Conservation (phyloP, 176 grass and related monocot genomes). For the Tuctoria greenei region DNA sequence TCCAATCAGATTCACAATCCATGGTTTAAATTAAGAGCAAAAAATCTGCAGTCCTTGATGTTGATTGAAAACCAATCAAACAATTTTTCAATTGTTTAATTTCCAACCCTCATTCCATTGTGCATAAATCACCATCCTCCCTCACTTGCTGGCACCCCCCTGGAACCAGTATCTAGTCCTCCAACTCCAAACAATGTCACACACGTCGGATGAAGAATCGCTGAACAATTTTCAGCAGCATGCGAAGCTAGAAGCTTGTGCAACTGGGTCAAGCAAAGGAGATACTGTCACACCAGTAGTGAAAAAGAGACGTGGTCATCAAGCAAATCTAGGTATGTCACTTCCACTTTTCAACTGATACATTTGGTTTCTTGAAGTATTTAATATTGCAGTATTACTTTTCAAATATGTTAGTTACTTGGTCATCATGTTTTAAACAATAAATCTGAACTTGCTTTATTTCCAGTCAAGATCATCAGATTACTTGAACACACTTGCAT, state of each 20-base stretch:
- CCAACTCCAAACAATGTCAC: slow-evolving; percentile 48
- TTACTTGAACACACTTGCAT: slow-evolving; percentile 32
- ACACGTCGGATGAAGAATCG: slow-evolving; percentile 58
- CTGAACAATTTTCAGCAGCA: slow-evolving; percentile 55
- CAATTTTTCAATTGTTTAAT: slow-evolving; percentile 23
- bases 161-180: slow-evolving; percentile 15
- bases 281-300: slow-evolving; percentile 23
- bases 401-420: background rate
- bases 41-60: slow-evolving; percentile 47
- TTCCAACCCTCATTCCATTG: slow-evolving; percentile 13
- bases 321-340: slow-evolving; percentile 47
- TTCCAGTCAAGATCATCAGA: background rate
- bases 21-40: slow-evolving; percentile 11
- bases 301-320: slow-evolving; percentile 59
- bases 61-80: slow-evolving; percentile 34
- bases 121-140: slow-evolving; percentile 49
- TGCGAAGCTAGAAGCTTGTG: slow-evolving; percentile 23
- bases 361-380: slow-evolving; percentile 13
- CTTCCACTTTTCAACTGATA: slow-evolving; percentile 14
- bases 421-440: slow-evolving; percentile 10
- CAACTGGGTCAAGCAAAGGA: slow-evolving; percentile 42
- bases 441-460: background rate
- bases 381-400: slow-evolving; percentile 9
- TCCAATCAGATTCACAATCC: slow-evolving; percentile 25
- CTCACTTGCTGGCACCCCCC: slow-evolving; percentile 21